Base-by-base conservation (phyloP, 306 rosid genomes). In the Cucumis hystrix region DNA sequence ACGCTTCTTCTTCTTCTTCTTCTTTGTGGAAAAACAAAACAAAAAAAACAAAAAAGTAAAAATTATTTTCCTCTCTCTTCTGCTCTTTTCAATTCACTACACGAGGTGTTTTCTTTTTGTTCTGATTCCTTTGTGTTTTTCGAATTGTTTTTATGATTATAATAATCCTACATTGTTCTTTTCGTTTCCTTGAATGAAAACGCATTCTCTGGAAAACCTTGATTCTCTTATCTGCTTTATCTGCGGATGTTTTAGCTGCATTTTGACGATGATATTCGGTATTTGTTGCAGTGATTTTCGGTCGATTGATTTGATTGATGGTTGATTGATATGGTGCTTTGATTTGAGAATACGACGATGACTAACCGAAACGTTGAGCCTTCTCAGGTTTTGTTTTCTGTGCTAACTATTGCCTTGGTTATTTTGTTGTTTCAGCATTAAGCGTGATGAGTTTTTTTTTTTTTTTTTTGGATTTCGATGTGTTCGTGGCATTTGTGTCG, bases 321-420 rank as follows among this genome's bases (percentile, higher is more conserved):
- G 5, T 17, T 54, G 83, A 74, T 78, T 77, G 85, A 79, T 81
- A 81, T 79, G 83, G 69, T 89, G 88, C 84, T 81, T 79, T 86
- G 88, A 86, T 84, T 89, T 81, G 79, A 85, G 82, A 83, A 83
- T 87, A 88, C 83, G 87, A 83, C 87, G 82, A 96, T 96, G 99
- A 78, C 85, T 77, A 88, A 82, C 82, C 87, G 87, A 77, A 90
- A 20, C 80, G 82, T 88, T 0, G 96, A 92, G 9, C 78, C 82
- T 56, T 80, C 85, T 82, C 93, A 86, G 96, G 99, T 89, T 60
- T 57, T 8, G 30, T 55, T 60, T 72, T 10, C 8, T 74, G 37
- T 41, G 37, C 16, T 10, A 69, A 21, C 74, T 63, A 21, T 17
- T 25, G 28, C 65, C 18, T 66, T 23, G 49, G 55, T 35, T 75